These are phyloP conservation scores for Candida alai DNA, from an alignment of 805 yeast genomes.

Conservation along the genomic window DNA sequence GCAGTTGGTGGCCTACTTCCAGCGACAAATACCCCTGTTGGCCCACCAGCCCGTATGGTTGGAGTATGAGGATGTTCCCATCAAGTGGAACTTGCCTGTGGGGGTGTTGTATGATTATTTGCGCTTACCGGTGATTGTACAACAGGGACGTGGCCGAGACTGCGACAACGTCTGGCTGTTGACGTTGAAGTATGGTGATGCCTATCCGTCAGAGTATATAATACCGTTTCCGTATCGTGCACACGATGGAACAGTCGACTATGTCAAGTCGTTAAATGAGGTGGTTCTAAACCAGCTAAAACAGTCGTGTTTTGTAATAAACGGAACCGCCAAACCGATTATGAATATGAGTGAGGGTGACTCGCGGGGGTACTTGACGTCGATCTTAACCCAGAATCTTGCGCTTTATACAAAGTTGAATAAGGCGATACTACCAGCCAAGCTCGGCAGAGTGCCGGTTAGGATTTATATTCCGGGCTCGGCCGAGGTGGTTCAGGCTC, in stretches of 20 bases:
- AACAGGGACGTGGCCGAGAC: slow-evolving; percentile 4
- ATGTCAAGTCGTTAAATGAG: slow-evolving; percentile 35
- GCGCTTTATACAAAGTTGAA: slow-evolving; percentile 21
- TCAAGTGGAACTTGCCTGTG: slow-evolving; percentile 75
- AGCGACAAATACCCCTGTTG: slow-evolving; percentile 17
- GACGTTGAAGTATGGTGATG: slow-evolving; percentile 13
- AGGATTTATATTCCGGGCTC: slow-evolving; percentile 43
- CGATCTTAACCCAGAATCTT: slow-evolving; percentile 38
- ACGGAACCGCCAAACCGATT: slow-evolving; percentile 76
- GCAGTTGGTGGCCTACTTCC: slow-evolving; percentile 35
- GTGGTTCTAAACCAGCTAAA: slow-evolving; percentile 77
- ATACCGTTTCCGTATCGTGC: slow-evolving; percentile 24
- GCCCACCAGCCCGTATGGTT: slow-evolving; percentile 50
- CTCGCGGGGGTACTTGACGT: slow-evolving; percentile 54
- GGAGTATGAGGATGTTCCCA: slow-evolving; percentile 57
- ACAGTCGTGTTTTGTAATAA: slow-evolving; percentile 71
- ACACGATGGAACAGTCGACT: slow-evolving; percentile 15
- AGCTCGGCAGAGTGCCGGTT: slow-evolving; percentile 42
- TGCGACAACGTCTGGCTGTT: slow-evolving; percentile 46
- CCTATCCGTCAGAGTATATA: slow-evolving; percentile 27
- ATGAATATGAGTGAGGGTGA: slow-evolving; percentile 70
- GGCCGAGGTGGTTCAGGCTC: slow-evolving; percentile 29
- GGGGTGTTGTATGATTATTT: slow-evolving; percentile 63
- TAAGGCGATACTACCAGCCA: slow-evolving; percentile 23
- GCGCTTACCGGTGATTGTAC: slow-evolving; percentile 24